Evolutionary conservation across 2,329 filamentous ascomycete genomes (phyloP).

Genomic region (Coniochaeta pulveracea): DNA sequence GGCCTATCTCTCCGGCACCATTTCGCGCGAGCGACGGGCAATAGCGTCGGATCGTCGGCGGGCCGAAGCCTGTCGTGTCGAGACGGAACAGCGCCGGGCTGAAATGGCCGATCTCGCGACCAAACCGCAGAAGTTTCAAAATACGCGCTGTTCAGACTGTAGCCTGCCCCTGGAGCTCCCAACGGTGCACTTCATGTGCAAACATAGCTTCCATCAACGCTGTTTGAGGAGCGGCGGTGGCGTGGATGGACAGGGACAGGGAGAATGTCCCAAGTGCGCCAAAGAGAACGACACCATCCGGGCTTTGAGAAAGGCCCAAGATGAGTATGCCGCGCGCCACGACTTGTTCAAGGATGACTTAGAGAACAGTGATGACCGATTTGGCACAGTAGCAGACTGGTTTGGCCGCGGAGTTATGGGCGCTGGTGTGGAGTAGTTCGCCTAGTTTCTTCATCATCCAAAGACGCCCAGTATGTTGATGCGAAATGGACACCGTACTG

Average conservation of each 20-base stretch:
- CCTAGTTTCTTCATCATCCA: no score
- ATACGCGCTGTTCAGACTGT: conserved; percentile 79
- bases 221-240: conserved; percentile 49
- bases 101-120: conserved; percentile 68
- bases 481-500: no score
- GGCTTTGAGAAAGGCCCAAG: conserved; percentile 75
- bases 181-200: conserved; percentile 91
- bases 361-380: conserved; percentile 66
- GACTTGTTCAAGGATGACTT: conserved; percentile 81
- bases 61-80: conserved; percentile 71
- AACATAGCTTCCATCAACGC: conserved; percentile 90
- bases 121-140: conserved; percentile 83
- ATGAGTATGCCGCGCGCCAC: conserved; percentile 76
- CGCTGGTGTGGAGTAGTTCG: no score
- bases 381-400: conserved; percentile 88
- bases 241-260: conserved; percentile 33
- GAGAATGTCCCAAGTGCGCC: conserved; percentile 77
- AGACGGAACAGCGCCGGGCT: conserved; percentile 67
- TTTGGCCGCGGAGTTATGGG: conserved; percentile 90
- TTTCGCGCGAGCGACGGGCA: conserved; percentile 77
- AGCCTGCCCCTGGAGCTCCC: conserved; percentile 70
- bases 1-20: conserved; percentile 78
- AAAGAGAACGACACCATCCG: conserved; percentile 78
- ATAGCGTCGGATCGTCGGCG: conserved; percentile 70
- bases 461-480: no score